Evolutionary conservation across 106 monocot genomes (phyloP), one percentile per base, ranked within the genome.

Genomic region (Hemerocallis citrina): DNA sequence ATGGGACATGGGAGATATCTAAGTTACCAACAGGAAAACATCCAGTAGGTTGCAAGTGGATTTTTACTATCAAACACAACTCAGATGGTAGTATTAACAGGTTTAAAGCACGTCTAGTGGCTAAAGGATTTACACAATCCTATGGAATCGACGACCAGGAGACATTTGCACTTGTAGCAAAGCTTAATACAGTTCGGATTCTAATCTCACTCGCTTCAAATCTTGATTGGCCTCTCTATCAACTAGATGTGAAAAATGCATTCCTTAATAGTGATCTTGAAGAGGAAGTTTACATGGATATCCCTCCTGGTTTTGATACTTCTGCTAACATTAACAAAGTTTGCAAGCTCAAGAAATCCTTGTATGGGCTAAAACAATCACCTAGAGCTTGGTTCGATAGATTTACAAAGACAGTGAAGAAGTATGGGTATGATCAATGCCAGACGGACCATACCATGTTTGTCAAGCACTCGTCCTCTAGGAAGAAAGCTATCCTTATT

Each of bases 291-390:
- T 68, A 63, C 44, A 68, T 75, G 62, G 32, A 54, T 0, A 10
- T 75, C 6, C 34, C 68, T 28, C 55, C 43, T 20, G 61, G 75
- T 16, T 69, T 42, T 23, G 21, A 20, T 4, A n/a, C 0, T 27
- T 13, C 3, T 9, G 15, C 21, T 0, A 7, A 15, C 0, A 34
- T 54, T 3, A 13, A 8, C 0, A 8, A 34, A 5, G 57, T 70
- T 11, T 66, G 57, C 49, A 65, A 34, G 43, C 32, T 70, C 9
- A 44, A 65, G 15, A 65, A 66, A 27, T 37, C 71, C 11, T 43
- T 77, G 31, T 71, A 77, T 41, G 71, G 77, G 12, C 31, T 77
- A 21, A 66, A 77, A 7, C 70, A 77, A 32, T 65, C 59, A n/a
- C 65, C 70, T 7, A 43, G 50, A 22, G 58, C 71, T n/a, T 77